Evolutionary conservation across 2,329 filamentous ascomycete species (phyloP).

Genomic region (Chaetomiaceae sp.): DNA sequence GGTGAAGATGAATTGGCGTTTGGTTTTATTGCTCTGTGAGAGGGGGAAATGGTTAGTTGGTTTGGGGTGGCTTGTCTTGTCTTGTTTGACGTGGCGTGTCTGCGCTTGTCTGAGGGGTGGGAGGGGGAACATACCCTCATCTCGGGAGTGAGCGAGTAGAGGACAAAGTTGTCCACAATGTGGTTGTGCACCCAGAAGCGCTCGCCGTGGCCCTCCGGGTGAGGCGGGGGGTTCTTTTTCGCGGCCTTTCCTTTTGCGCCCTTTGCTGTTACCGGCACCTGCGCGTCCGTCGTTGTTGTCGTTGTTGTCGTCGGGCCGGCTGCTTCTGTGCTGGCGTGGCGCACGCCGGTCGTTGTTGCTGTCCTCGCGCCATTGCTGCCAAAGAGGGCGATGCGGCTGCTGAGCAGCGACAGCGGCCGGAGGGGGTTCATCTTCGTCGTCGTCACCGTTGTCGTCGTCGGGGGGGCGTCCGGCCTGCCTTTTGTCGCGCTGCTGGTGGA

Average conservation of each 20-base stretch:
- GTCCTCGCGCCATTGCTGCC: slow-evolving; percentile 1
- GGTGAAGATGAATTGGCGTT: slow-evolving; percentile 50
- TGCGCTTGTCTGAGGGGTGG: not conserved
- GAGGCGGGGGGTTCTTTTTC: not conserved
- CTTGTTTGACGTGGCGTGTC: too few relatives aligned
- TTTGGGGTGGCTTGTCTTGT: not conserved
- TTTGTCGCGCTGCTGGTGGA: not conserved
- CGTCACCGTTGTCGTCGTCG: not conserved
- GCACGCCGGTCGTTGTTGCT: not conserved
- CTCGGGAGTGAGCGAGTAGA: slow-evolving; percentile 44
- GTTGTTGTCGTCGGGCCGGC: not conserved
- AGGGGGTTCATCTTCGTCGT: slow-evolving; percentile 14
- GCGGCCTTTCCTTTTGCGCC: not conserved
- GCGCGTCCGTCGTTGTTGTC: not conserved
- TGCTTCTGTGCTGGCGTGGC: slow-evolving; percentile 9
- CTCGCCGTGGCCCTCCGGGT: slow-evolving; percentile 45
- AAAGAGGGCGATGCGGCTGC: slow-evolving; percentile 3
- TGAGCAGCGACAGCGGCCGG: slow-evolving; percentile 3
- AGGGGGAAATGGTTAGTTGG: not conserved
- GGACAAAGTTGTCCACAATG: slow-evolving; percentile 44
- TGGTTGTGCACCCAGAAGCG: slow-evolving; percentile 54
- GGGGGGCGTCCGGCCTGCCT: not conserved
- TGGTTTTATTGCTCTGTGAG: slow-evolving; percentile 27
- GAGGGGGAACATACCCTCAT: slow-evolving; percentile 14
- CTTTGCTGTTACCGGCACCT: not conserved